Evolutionary conservation across 2,329 filamentous ascomycete species (phyloP), one percentile per base, ranked within the genome.

Genomic region (Botrytis elliptica): DNA sequence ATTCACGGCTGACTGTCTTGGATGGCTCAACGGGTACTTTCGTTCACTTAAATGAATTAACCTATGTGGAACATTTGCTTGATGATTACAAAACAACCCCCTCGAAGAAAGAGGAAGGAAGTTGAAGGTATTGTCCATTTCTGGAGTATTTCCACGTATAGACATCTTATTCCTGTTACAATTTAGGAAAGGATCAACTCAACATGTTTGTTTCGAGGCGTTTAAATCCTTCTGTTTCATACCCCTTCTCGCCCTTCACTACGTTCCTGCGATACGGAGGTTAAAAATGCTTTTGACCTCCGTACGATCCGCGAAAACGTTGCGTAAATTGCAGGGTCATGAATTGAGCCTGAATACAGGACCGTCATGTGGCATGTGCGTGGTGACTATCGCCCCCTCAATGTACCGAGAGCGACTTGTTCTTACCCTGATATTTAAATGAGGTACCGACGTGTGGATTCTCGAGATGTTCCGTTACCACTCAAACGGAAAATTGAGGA

Each of bases 131-230:
- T 55, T 7, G 5, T 14, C 29, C 4, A 22, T 42, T 25, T 57
- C n/a, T 57, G 16, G 10, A 69, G 22, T 57, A 69, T 69, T 68
- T 59, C 66, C 66, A 69, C 66, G 36, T 69, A 57, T 57, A 42
- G n/a, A 25, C 14, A 16, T 57, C 22, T 3, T n/a, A 16, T 57
- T 40, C 8, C 12, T 16, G 4, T 33, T 20, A 33, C 20, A 42
- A 42, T 22, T 22, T 12, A 9, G 38, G 66, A 38, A 22, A 29
- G 10, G 1, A 57, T 57, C 25, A 42, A 33, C 25, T 8, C n/a
- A n/a, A 42, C 10, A 7, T 22, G 20, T 29, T 42, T 33, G 16
- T 42, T 55, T 68, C 46, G 6, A 20, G 18, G 22, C 25, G 33
- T 9, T 29, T 12, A 14, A 38, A 52, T n/a, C 7, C 12, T 40